phyloP scores from a whole-genome alignment of 2,329 filamentous ascomycete genomes.

The Colletotrichum spinosum region DNA sequence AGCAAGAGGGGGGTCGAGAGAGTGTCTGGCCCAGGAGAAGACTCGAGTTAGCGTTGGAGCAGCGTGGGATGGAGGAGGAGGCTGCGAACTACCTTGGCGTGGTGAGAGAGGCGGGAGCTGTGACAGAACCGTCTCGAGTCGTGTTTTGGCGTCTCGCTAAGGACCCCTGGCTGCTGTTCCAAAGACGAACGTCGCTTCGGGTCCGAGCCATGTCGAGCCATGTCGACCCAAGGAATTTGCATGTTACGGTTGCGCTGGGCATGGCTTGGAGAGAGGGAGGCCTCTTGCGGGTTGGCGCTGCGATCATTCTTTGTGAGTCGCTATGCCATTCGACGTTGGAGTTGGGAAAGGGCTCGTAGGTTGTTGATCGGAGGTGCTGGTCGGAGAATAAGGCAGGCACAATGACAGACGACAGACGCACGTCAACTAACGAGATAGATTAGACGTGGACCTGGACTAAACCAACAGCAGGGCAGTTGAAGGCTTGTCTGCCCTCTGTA shows the following conservation, averaged over 20 bases:
- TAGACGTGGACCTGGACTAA: slow-evolving; percentile 15
- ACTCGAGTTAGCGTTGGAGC: too few species aligned
- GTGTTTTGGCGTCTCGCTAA: slow-evolving; percentile 54
- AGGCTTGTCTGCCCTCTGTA: slow-evolving; percentile 25
- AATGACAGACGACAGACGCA: neutral
- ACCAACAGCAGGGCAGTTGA: slow-evolving; percentile 5
- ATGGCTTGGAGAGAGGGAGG: slow-evolving; percentile 9
- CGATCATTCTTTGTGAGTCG: too few species aligned
- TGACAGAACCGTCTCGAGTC: slow-evolving; percentile 63
- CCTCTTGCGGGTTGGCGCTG: slow-evolving; percentile 3
- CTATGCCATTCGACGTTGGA: too few species aligned
- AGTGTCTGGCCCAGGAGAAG: neutral
- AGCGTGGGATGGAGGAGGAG: slow-evolving; percentile 11
- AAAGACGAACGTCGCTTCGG: slow-evolving; percentile 28
- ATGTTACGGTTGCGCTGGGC: slow-evolving; percentile 9
- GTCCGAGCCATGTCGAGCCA: slow-evolving; percentile 11
- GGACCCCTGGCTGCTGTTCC: slow-evolving; percentile 27
- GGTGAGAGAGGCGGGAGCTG: slow-evolving; percentile 43
- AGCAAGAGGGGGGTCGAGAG: neutral
- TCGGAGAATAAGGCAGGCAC: neutral
- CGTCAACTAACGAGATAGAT: slow-evolving; percentile 1
- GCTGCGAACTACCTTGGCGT: slow-evolving; percentile 19
- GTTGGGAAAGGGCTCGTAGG: too few species aligned
- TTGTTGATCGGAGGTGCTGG: too few species aligned
- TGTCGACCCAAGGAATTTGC: slow-evolving; percentile 21